Conservation (phyloP, 2,329 filamentous ascomycete species). For the Cercospora sp. region DNA sequence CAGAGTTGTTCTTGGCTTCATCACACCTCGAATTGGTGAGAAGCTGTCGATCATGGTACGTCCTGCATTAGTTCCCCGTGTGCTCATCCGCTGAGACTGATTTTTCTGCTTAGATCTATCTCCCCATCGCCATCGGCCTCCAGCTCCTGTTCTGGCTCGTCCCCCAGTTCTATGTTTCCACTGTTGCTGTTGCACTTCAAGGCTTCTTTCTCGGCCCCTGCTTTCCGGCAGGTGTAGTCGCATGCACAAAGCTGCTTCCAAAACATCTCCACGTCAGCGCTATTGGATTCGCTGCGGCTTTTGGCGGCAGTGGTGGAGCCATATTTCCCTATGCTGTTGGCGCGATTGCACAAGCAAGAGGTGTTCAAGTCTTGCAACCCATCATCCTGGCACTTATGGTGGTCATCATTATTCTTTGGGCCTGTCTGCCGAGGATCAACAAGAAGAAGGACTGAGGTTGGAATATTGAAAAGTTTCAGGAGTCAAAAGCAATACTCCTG, state of each 20-base stretch:
- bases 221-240: slow-evolving; percentile 73
- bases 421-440: slow-evolving; percentile 49
- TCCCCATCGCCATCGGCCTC: slow-evolving; percentile 62
- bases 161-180: slow-evolving; percentile 71
- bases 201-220: slow-evolving; percentile 80
- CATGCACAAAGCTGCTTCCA: slow-evolving; percentile 72
- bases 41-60: slow-evolving; percentile 54
- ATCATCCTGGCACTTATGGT: slow-evolving; percentile 57
- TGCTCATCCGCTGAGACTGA: slow-evolving; percentile 16
- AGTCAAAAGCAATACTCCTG: background rate
- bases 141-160: slow-evolving; percentile 80
- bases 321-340: slow-evolving; percentile 66
- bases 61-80: background rate
- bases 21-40: slow-evolving; percentile 73
- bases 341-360: slow-evolving; percentile 63
- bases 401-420: slow-evolving; percentile 54
- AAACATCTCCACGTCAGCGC: slow-evolving; percentile 72
- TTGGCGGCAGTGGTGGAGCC: slow-evolving; percentile 73
- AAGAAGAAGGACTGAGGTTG: slow-evolving; percentile 42
- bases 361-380: slow-evolving; percentile 61
- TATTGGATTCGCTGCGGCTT: slow-evolving; percentile 76
- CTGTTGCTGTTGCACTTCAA: slow-evolving; percentile 68
- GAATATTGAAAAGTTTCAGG: too few species aligned
- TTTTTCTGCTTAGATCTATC: slow-evolving; percentile 54
- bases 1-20: slow-evolving; percentile 69